phyloP scores from a whole-genome alignment of 148 eudicot genomes.

The Nepenthes gracilis region DNA sequence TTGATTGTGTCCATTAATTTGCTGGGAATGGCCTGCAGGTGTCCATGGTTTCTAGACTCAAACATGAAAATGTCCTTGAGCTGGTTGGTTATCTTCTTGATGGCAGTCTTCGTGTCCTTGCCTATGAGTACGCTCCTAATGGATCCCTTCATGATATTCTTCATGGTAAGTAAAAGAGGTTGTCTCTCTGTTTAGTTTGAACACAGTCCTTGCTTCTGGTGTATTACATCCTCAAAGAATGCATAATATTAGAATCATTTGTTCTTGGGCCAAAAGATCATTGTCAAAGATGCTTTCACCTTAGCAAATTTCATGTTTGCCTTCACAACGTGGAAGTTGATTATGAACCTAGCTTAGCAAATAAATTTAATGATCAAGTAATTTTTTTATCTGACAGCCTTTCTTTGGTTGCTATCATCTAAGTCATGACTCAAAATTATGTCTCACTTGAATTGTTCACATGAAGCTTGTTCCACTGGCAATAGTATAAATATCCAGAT shows the following conservation, averaged over 20 bases:
- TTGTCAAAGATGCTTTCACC: no score
- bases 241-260: neutral
- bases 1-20: neutral
- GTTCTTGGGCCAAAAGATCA: no score
- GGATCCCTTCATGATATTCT: conserved; percentile 82
- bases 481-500: neutral
- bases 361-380: no score
- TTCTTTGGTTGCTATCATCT: no score
- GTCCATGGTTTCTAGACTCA: conserved; percentile 61
- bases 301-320: no score
- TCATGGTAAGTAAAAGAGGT: conserved; percentile 39
- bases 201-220: neutral
- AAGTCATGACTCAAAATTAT: no score
- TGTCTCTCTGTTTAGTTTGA: neutral
- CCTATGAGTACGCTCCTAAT: conserved; percentile 68
- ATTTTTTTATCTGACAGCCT: no score
- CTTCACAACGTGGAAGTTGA: no score
- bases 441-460: no score
- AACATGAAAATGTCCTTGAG: conserved; percentile 64
- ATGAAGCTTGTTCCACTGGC: no score
- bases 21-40: conserved; percentile 26
- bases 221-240: neutral
- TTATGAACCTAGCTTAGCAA: no score
- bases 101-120: conserved; percentile 50
- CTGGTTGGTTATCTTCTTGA: conserved; percentile 65